Percentiles rank a stretch among this genome's conserved stretches.
Evolutionary conservation across 257 asterid genomes (phyloP).

Genomic region (Primulina huaijiensis): DNA sequence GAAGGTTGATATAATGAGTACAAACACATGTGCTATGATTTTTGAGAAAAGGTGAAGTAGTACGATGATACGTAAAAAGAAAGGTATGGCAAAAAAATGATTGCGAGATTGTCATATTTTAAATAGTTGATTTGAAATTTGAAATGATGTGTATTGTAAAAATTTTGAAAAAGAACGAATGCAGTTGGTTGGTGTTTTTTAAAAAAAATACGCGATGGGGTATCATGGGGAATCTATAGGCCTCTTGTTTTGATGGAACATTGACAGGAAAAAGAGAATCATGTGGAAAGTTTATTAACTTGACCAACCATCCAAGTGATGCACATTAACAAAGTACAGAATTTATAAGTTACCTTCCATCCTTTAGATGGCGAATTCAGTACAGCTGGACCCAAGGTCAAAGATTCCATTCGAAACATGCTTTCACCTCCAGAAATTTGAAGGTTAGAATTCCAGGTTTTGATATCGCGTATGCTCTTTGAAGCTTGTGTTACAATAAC

Average conservation of each 20-base stretch:
- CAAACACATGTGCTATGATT: background rate
- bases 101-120: background rate
- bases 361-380: conserved; percentile 53
- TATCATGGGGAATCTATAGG: background rate
- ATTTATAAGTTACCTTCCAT: conserved; percentile 44
- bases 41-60: background rate
- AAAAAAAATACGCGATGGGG: background rate
- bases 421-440: conserved; percentile 42
- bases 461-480: conserved; percentile 44
- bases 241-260: background rate
- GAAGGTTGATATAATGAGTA: background rate
- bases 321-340: conserved; percentile 14
- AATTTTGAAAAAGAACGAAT: background rate
- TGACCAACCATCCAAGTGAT: conserved; percentile 12
- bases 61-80: background rate
- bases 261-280: background rate
- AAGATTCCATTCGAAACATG: conserved; percentile 41
- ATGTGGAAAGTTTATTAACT: conserved; percentile 3
- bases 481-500: conserved; percentile 58
- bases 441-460: conserved; percentile 36
- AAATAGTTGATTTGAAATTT: background rate
- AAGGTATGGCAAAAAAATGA: background rate
- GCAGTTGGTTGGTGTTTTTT: background rate
- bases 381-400: conserved; percentile 49
- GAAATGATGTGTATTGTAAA: background rate